phyloP scores from a whole-genome alignment of 495 filamentous ascomycete species.

The Hypoxylon trugodes region DNA sequence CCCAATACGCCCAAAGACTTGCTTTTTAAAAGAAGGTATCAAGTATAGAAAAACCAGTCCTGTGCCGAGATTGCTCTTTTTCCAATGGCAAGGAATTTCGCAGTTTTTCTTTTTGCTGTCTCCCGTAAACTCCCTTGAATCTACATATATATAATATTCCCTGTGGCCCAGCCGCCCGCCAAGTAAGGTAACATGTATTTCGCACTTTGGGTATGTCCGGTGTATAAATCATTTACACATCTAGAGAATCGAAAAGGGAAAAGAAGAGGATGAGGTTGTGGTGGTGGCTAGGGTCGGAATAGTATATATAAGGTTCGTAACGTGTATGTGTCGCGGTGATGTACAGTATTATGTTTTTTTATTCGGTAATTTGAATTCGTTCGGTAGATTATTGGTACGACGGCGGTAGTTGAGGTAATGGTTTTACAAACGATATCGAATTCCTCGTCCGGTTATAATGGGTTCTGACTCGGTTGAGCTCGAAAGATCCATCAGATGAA shows the following conservation, averaged over 20 bases:
- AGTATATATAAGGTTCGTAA: slow-evolving; percentile 8
- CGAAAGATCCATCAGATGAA: slow-evolving; percentile 35
- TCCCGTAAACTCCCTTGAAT: slow-evolving; percentile 10
- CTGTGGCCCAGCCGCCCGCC: slow-evolving; percentile 27
- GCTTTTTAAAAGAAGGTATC: slow-evolving; percentile 7
- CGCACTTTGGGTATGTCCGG: slow-evolving; percentile 23
- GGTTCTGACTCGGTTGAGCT: slow-evolving; percentile 9
- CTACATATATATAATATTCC: slow-evolving; percentile 3
- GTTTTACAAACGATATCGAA: slow-evolving; percentile 12
- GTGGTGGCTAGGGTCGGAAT: neutral
- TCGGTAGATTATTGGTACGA: slow-evolving; percentile 5
- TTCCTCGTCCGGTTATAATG: neutral
- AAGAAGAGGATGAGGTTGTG: neutral
- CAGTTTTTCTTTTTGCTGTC: neutral
- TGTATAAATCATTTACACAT: slow-evolving; percentile 29
- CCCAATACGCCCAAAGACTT: slow-evolving; percentile 15
- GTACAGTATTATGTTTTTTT: neutral
- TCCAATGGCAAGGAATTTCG: slow-evolving; percentile 3
- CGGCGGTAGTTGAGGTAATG: slow-evolving; percentile 19
- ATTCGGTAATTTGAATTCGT: neutral
- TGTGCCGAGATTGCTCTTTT: slow-evolving; percentile 17
- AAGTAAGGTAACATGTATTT: slow-evolving; percentile 9
- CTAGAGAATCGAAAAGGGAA: slow-evolving; percentile 23
- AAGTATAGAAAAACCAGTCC: slow-evolving; percentile 13
- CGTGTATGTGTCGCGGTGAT: neutral